phyloP scores from a whole-genome alignment of 2,329 filamentous ascomycete species.

The Sporothrix sp. region DNA sequence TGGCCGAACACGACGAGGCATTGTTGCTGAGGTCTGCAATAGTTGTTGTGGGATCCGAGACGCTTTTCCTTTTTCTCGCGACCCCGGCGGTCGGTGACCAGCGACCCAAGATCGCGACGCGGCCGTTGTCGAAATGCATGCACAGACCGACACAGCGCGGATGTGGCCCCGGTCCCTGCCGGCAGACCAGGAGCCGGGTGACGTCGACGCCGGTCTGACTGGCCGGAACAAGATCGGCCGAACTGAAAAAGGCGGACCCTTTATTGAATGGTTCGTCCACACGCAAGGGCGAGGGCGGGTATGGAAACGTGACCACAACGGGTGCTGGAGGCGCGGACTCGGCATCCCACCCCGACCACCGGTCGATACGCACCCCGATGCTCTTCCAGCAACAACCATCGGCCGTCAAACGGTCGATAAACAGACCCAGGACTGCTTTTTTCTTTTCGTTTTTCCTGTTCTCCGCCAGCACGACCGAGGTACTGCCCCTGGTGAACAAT shows the following conservation, averaged over 20 bases:
- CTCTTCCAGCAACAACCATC: slow-evolving; percentile 4
- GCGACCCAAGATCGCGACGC: slow-evolving; percentile 5
- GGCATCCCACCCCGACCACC: not conserved
- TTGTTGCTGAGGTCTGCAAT: slow-evolving; percentile 1
- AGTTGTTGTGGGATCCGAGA: not conserved
- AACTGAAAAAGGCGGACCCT: slow-evolving; percentile 1
- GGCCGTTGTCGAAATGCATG: slow-evolving; percentile 1
- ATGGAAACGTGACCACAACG: not conserved
- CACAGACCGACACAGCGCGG: slow-evolving; percentile 7
- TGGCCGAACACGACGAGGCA: not conserved
- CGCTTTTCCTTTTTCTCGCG: not conserved
- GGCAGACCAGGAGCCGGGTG: slow-evolving; percentile 2
- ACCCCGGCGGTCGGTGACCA: not conserved
- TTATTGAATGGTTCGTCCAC: not conserved
- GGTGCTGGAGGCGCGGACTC: not conserved
- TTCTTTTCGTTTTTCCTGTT: not conserved
- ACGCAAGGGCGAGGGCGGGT: not conserved
- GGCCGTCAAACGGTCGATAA: not conserved
- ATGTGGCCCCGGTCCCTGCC: not conserved
- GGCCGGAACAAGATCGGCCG: not conserved
- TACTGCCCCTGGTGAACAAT: slow-evolving; percentile 1
- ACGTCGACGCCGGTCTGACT: not conserved
- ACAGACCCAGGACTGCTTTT: slow-evolving; percentile 3
- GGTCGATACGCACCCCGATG: not conserved
- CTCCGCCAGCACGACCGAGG: not conserved